Base-by-base conservation (phyloP, 2,329 filamentous ascomycete genomes). In the Colletotrichum tofieldiae region DNA sequence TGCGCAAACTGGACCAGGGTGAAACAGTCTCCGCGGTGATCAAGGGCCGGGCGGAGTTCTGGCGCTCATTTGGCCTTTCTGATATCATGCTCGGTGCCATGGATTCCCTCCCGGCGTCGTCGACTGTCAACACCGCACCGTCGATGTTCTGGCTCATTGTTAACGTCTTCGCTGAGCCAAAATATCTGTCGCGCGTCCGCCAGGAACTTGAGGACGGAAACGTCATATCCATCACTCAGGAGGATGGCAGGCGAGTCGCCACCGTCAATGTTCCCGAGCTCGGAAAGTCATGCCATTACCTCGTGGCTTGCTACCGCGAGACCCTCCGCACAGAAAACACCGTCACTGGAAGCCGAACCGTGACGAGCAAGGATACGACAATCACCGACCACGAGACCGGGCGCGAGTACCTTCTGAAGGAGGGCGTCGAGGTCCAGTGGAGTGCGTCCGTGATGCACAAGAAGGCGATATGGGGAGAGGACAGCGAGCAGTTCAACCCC, bases 301-400 rank as follows among this genome's bases (percentile, higher is more conserved):
- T 88, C 18, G 77, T 82, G 23, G 82, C 83, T 7, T 79, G 79
- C 8, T 86, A 83, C 73, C 82, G 83, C 54, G 86, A 88, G 75
- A 80, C 79, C 0, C 76, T 87, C 37, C 83, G 86, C 16, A 56
- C 84, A 0, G 79, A 78, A 45, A 79, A 83, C 16, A 80, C 82
- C 9, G 77, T 80, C 16, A 76, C 81, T 1, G 82, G 82, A 5
- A 82, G 79, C 32, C 81, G 86, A 23, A 75, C 79, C 4, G 82
- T 87, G 5, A 76, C 80, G 52, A 74, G 79, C 14, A 76, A 79
- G 35, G 85, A 87, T 55, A 86, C 84, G 0, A 76, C 73, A 3
- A 61, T 81, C 32, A 71, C 75, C 12, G 78, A 81, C 66, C 68
- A 67, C 4, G 63, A 65, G 23, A 61, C 75, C 1, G 78, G 77